These are phyloP conservation scores for Acorus calamus DNA, from an alignment of 106 monocot genomes.

Conservation along the genomic window DNA sequence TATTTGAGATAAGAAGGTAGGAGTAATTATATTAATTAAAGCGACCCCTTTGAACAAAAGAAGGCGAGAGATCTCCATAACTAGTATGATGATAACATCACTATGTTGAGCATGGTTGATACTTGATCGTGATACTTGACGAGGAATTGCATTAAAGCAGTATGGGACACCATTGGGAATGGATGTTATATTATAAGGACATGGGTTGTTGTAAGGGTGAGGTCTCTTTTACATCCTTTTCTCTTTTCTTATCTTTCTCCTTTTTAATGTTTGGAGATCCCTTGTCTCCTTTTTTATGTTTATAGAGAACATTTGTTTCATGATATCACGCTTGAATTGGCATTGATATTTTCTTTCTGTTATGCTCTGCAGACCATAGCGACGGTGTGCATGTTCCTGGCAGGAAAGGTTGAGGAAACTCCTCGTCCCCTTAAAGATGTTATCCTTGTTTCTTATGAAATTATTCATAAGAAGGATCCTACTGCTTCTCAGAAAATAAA, in stretches of 20 bases:
- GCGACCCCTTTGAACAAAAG: too few species aligned
- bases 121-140: too few species aligned
- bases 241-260: neutral
- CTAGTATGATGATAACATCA: too few species aligned
- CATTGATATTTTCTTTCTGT: neutral
- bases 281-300: neutral
- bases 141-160: too few species aligned
- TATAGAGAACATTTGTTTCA: neutral
- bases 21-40: too few species aligned
- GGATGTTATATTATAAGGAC: too few species aligned
- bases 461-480: constrained; percentile 84
- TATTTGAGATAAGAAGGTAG: too few species aligned
- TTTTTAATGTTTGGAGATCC: neutral
- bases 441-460: constrained; percentile 82
- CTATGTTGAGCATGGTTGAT: too few species aligned
- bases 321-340: neutral
- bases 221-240: constrained; percentile 10
- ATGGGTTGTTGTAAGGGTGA: neutral
- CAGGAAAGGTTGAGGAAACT: constrained; percentile 97
- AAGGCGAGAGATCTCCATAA: too few species aligned
- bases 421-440: constrained; percentile 84
- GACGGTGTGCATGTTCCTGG: constrained; percentile 94
- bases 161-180: too few species aligned
- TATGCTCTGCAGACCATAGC: constrained; percentile 64
- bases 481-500: constrained; percentile 80